phyloP scores from a whole-genome alignment of 352 stramenopile genomes.

The Saprolegnia parasitica region DNA sequence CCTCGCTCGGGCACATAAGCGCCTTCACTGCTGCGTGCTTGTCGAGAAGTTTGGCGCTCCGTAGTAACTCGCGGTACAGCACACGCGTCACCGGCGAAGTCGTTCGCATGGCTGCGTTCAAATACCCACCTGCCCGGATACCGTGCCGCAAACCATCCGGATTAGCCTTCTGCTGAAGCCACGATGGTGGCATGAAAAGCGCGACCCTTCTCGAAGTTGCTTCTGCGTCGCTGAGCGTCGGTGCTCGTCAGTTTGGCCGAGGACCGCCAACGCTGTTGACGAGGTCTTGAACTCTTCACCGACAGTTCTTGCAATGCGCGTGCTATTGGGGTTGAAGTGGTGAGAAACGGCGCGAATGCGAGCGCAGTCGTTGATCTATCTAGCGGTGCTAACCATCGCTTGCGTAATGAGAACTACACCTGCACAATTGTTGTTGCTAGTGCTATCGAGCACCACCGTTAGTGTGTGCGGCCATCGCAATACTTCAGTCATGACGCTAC shows the following conservation, averaged over 20 bases:
- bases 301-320: neutral
- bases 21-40: constrained; percentile 50
- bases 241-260: too few relatives aligned
- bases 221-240: too few relatives aligned
- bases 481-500: neutral
- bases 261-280: too few relatives aligned
- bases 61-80: constrained; percentile 69
- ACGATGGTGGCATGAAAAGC: too few relatives aligned
- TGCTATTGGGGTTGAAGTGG: neutral
- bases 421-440: neutral
- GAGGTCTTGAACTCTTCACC: too few relatives aligned
- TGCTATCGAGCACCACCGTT: neutral
- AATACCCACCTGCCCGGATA: neutral
- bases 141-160: neutral
- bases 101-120: neutral
- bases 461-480: neutral
- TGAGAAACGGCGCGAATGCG: too few relatives aligned
- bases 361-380: neutral
- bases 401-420: neutral
- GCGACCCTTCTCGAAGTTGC: too few relatives aligned
- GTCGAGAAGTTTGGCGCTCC: constrained; percentile 51
- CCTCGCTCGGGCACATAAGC: constrained; percentile 49
- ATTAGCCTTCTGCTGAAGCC: neutral
- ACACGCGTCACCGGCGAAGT: constrained; percentile 48
- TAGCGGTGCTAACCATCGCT: neutral